Evolutionary conservation across 768 basidiomycete genomes (phyloP).

Genomic region (Termitomyces sp.): DNA sequence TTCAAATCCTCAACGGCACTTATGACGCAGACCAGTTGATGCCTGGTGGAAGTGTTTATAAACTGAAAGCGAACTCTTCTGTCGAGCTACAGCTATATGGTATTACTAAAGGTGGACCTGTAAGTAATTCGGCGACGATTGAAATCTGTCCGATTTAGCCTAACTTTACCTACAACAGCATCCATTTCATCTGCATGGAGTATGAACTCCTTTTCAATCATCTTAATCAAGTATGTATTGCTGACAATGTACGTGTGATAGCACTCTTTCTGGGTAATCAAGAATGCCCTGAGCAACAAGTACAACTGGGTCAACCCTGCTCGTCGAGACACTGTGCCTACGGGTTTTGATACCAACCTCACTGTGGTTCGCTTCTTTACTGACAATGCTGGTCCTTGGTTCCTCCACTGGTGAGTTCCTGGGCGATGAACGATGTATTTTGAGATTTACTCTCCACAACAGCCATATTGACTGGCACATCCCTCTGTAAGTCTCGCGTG

Average conservation of each 20-base stretch:
- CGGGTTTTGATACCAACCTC: not conserved
- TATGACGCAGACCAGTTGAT: not conserved
- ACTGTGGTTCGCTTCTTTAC: slow-evolving; percentile 4
- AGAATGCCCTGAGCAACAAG: slow-evolving; percentile 2
- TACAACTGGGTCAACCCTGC: slow-evolving; percentile 5
- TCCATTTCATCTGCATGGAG: slow-evolving; percentile 3
- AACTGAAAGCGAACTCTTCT: not conserved
- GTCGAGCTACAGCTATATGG: slow-evolving; percentile 1
- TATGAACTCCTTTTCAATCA: not conserved
- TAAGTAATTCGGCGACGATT: not conserved
- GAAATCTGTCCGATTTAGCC: not conserved
- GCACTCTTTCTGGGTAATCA: slow-evolving; percentile 4
- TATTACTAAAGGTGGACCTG: not conserved
- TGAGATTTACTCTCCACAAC: not conserved
- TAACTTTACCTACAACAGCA: not conserved
- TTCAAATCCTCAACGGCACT: slow-evolving; percentile 1
- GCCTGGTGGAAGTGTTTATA: slow-evolving; percentile 2
- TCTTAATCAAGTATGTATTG: not conserved
- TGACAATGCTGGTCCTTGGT: slow-evolving; percentile 3
- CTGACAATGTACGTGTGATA: not conserved
- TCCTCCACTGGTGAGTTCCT: slow-evolving; percentile 1
- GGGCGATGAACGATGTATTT: not conserved
- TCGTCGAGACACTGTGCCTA: not conserved
- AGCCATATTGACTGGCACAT: slow-evolving; percentile 8
- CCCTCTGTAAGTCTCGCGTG: not conserved